Percentiles rank a stretch among this genome's conserved stretches.
phyloP scores from a whole-genome alignment of 2,329 filamentous ascomycete genomes.

The Elsinoe necatrix region DNA sequence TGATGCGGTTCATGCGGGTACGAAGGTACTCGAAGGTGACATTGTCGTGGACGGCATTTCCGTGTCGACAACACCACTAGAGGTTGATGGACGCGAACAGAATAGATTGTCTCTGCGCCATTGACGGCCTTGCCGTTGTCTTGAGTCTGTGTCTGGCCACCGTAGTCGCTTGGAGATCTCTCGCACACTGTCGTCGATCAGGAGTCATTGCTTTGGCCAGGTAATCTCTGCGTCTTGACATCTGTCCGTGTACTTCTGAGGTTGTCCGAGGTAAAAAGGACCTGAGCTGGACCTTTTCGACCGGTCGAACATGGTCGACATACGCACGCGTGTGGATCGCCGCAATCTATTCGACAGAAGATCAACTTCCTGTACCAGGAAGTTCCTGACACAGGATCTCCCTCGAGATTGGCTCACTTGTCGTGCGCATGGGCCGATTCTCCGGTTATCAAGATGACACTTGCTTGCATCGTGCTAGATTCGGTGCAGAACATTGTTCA shows the following conservation, averaged over 20 bases:
- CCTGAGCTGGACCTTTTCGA: neutral
- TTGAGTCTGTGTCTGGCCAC: neutral
- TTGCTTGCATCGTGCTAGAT: neutral
- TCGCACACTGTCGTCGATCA: conserved; percentile 1
- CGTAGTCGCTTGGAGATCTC: neutral
- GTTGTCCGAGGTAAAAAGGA: neutral
- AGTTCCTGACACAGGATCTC: neutral
- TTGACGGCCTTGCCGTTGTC: neutral
- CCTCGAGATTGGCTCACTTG: neutral
- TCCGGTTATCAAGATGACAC: neutral
- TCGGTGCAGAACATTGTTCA: no score
- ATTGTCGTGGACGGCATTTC: neutral
- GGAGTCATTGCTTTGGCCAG: neutral
- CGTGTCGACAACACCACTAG: neutral
- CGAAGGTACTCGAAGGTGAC: neutral
- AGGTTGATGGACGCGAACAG: neutral
- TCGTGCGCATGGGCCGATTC: neutral
- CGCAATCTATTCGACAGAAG: neutral
- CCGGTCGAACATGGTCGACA: neutral
- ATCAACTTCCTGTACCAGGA: neutral
- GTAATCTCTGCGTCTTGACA: neutral
- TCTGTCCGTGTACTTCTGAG: neutral
- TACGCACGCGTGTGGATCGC: neutral
- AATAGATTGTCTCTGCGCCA: neutral
- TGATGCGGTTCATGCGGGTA: conserved; percentile 1